Base-by-base conservation (phyloP, 108 stramenopile genomes). In the Cyclotella sp. region DNA sequence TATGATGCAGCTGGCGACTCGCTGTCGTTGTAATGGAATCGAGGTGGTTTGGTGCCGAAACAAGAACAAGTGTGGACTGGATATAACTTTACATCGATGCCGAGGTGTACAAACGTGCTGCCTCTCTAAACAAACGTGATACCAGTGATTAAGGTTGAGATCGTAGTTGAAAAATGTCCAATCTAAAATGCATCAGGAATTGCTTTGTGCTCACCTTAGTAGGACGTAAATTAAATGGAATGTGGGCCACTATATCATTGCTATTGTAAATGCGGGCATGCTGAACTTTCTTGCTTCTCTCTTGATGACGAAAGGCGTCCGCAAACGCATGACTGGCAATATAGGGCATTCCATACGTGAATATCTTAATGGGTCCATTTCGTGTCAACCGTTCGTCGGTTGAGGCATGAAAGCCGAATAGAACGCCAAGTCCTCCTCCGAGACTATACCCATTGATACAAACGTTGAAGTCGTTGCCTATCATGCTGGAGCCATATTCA, bases 391-490 rank as follows among this genome's bases (percentile, higher is more conserved):
- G 79, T 21, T 91, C 81, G 44, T 91, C 88, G 2, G 85, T 89
- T 0, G 88, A 88, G 18, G 88, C 88, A 66, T 79, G 87, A 45
- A 91, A 86, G 24, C 85, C 83, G 61, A 91, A 91, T 9, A 91
- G 43, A 16, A 74, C 71, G 0, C 84, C 70, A 18, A 91, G 76
- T 6, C 85, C 88, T n/a, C 85, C 90, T 3, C 90, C 90, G 41
- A 91, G 84, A 49, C 77, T 80, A 63, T 88, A 86, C 10, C 90
- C 90, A 29, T 87, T 89, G 9, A 88, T 83, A 42, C 61, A 71
- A 12, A 91, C 77, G 11, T 73, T 68, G 58, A 86, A 89, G 62
- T 91, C 84, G 22, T 60, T 66, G 0, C 90, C 90, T 42, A 89
- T 84, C 59, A 77, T 70, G 26, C 84, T 75, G 26, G 68, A 60